Evolutionary conservation across 768 basidiomycete species (phyloP).

Genomic region (Lentinula boryana): DNA sequence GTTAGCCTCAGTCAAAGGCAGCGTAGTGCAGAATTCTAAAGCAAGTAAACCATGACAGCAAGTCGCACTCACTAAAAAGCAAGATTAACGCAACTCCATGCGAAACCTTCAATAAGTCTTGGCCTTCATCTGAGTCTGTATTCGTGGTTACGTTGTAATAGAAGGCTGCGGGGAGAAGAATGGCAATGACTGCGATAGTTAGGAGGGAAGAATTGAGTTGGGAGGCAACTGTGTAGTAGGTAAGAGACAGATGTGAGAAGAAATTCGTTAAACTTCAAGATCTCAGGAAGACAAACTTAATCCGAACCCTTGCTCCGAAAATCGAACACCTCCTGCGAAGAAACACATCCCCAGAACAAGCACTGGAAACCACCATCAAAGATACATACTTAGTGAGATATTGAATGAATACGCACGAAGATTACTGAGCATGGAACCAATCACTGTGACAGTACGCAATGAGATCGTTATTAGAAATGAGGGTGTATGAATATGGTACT

Average conservation of each 20-base stretch:
- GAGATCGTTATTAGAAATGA: background rate
- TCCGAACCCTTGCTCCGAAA: slow-evolving; percentile 51
- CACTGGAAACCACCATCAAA: slow-evolving; percentile 22
- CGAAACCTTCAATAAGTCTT: slow-evolving; percentile 59
- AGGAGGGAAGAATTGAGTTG: slow-evolving; percentile 74
- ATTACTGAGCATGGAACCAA: slow-evolving; percentile 62
- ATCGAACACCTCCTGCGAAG: slow-evolving; percentile 51
- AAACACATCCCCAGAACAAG: slow-evolving; percentile 67
- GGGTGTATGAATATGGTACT: slow-evolving; percentile 13
- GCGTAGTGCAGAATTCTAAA: background rate
- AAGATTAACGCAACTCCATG: slow-evolving; percentile 51
- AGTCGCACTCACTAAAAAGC: background rate
- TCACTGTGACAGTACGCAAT: slow-evolving; percentile 27
- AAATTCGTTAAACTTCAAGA: slow-evolving; percentile 18
- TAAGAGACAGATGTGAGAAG: background rate
- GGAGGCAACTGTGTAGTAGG: slow-evolving; percentile 36
- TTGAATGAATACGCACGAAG: slow-evolving; percentile 29
- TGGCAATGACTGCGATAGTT: slow-evolving; percentile 72
- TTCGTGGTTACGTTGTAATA: slow-evolving; percentile 42
- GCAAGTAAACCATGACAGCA: background rate
- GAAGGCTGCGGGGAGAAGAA: slow-evolving; percentile 77
- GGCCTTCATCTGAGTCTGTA: slow-evolving; percentile 19
- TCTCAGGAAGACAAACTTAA: slow-evolving; percentile 29
- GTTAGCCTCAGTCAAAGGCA: background rate
- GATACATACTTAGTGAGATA: background rate